phyloP scores from a whole-genome alignment of 176 grass and related monocot genomes.

The Lolium multiflorum region DNA sequence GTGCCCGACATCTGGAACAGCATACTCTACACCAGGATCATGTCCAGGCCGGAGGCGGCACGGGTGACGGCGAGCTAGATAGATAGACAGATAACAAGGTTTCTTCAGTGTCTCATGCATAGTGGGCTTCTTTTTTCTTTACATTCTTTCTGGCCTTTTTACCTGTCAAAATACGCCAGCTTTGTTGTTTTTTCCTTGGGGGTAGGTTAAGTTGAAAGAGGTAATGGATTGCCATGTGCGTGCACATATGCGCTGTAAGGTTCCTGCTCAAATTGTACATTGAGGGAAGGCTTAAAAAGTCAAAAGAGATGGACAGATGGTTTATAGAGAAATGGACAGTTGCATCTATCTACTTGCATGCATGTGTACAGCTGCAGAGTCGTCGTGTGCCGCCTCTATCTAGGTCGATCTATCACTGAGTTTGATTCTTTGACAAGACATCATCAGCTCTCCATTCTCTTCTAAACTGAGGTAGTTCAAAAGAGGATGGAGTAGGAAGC shows the following conservation, averaged over 20 bases:
- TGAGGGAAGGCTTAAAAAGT: conserved; percentile 14
- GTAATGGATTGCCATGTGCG: not conserved
- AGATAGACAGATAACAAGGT: not conserved
- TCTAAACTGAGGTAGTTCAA: too few species aligned
- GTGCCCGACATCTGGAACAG: conserved; percentile 92
- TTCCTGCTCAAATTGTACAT: conserved; percentile 54
- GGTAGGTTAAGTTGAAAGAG: conserved; percentile 51
- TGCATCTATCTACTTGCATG: not conserved
- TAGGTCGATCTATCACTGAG: not conserved
- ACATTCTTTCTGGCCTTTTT: conserved; percentile 46
- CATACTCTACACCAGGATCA: conserved; percentile 74
- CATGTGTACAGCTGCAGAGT: conserved; percentile 28
- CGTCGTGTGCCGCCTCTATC: not conserved
- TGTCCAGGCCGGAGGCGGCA: conserved; percentile 56
- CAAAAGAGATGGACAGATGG: conserved; percentile 43
- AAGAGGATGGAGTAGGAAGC: too few species aligned
- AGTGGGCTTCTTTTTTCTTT: conserved; percentile 33
- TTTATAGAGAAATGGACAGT: conserved; percentile 36
- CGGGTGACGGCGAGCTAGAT: not conserved
- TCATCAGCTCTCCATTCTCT: too few species aligned
- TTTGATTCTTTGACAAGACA: too few species aligned
- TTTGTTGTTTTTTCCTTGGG: not conserved
- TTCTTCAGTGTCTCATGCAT: not conserved
- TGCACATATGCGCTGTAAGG: conserved; percentile 41
- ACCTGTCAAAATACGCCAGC: conserved; percentile 32